These are phyloP conservation scores for Candida koratica DNA, from an alignment of 805 yeast genomes.

Conservation along the genomic window DNA sequence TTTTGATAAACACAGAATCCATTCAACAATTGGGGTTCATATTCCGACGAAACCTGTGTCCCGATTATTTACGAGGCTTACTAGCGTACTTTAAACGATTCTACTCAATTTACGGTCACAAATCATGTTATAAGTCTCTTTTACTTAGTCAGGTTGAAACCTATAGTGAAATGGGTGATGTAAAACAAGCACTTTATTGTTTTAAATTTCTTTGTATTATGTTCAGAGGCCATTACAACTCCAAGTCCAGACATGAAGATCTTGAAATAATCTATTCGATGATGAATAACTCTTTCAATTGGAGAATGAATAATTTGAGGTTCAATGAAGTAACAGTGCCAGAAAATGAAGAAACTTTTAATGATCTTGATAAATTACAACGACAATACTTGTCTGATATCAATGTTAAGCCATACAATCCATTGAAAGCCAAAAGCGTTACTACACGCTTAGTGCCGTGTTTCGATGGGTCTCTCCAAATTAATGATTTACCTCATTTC, in stretches of 20 bases:
- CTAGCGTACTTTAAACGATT: conserved; percentile 34
- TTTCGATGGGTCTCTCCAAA: conserved; percentile 24
- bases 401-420: conserved; percentile 17
- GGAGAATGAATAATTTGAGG: conserved; percentile 24
- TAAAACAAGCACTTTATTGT: conserved; percentile 10
- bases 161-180: conserved; percentile 20
- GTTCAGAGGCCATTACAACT: conserved; percentile 21
- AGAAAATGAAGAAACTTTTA: conserved; percentile 2
- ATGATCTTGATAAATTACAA: conserved; percentile 15
- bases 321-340: conserved; percentile 14
- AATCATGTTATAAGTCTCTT: conserved; percentile 25
- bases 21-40: conserved; percentile 26
- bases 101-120: conserved; percentile 33
- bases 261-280: conserved; percentile 8
- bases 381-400: conserved; percentile 2
- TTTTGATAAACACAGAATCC: conserved; percentile 26
- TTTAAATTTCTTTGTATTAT: conserved; percentile 21
- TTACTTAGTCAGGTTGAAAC: conserved; percentile 30
- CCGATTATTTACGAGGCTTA: conserved; percentile 27
- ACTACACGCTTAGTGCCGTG: conserved; percentile 20
- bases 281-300: conserved; percentile 12
- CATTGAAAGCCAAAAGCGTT: conserved; percentile 19
- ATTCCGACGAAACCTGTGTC: conserved; percentile 25
- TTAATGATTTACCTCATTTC: conserved; percentile 33
- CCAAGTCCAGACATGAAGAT: conserved; percentile 11